Evolutionary conservation across 208 protist species (phyloP).

Genomic region (Trypanosoma theileri): DNA sequence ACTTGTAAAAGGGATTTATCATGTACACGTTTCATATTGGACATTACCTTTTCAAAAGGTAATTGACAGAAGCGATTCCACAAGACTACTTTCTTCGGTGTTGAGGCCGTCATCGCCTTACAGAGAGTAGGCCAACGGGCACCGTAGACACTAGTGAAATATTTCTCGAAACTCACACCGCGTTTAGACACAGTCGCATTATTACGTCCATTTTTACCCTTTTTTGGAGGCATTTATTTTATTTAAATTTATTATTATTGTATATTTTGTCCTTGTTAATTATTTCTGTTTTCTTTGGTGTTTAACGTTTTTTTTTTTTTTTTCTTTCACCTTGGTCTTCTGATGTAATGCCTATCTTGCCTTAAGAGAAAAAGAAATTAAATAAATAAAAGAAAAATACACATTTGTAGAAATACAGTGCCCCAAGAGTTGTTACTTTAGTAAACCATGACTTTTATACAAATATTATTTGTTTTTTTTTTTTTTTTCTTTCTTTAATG

Average conservation of each 20-base stretch:
- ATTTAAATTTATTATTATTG: neutral
- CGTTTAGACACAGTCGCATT: neutral
- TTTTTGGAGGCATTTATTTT: conserved; percentile 11
- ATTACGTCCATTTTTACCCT: neutral
- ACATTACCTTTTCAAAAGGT: conserved; percentile 57
- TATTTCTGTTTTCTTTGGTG: neutral
- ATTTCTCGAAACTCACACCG: conserved; percentile 59
- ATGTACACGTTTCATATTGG: conserved; percentile 57
- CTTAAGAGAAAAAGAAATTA: too few relatives aligned
- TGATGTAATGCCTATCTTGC: too few relatives aligned
- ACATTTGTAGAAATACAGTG: too few relatives aligned
- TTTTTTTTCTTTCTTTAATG: too few relatives aligned
- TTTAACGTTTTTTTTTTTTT: neutral
- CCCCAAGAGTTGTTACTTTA: too few relatives aligned
- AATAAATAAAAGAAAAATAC: too few relatives aligned
- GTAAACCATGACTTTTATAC: too few relatives aligned
- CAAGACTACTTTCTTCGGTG: conserved; percentile 57
- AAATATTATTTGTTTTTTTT: too few relatives aligned
- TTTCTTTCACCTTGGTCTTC: neutral
- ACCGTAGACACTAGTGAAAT: conserved; percentile 69
- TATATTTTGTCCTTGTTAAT: neutral
- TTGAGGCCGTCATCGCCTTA: conserved; percentile 39
- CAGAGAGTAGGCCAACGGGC: conserved; percentile 68
- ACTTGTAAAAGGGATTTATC: conserved; percentile 44
- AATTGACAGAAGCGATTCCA: conserved; percentile 83